Conservation (phyloP, 805 yeast genomes). For the Candida glaebosa region DNA sequence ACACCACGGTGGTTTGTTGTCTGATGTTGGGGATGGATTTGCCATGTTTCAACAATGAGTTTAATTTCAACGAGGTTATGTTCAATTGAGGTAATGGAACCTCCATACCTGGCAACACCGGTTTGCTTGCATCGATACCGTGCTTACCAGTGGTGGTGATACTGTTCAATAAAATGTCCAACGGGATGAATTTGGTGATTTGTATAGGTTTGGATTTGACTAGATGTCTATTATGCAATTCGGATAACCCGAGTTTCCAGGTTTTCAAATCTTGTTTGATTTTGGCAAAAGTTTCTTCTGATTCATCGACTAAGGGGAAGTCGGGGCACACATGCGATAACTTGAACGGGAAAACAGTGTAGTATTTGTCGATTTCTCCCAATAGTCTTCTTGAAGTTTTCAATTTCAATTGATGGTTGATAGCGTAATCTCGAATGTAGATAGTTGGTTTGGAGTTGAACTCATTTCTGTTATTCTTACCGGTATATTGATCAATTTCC, state of each 20-base stretch:
- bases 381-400: constrained; percentile 70
- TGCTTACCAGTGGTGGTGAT: constrained; percentile 65
- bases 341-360: constrained; percentile 91
- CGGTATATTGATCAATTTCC: constrained; percentile 59
- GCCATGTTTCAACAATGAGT: constrained; percentile 47
- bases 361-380: constrained; percentile 62
- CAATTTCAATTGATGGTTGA: constrained; percentile 71
- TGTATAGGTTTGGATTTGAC: constrained; percentile 71
- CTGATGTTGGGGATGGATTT: constrained; percentile 51
- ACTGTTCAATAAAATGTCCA: constrained; percentile 57
- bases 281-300: constrained; percentile 38
- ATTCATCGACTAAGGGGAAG: constrained; percentile 52
- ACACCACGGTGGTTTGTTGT: constrained; percentile 68
- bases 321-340: constrained; percentile 62
- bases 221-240: constrained; percentile 75
- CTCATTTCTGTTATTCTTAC: constrained; percentile 53
- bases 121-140: constrained; percentile 65
- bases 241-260: constrained; percentile 73
- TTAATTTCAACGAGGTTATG: constrained; percentile 63
- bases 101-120: constrained; percentile 69
- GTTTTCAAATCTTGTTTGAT: constrained; percentile 56
- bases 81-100: constrained; percentile 74
- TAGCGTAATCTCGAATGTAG: constrained; percentile 83
- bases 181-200: constrained; percentile 69
- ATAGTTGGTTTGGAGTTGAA: constrained; percentile 65